Evolutionary conservation across 2,329 filamentous ascomycete species (phyloP).

Genomic region (Fusarium sp.): DNA sequence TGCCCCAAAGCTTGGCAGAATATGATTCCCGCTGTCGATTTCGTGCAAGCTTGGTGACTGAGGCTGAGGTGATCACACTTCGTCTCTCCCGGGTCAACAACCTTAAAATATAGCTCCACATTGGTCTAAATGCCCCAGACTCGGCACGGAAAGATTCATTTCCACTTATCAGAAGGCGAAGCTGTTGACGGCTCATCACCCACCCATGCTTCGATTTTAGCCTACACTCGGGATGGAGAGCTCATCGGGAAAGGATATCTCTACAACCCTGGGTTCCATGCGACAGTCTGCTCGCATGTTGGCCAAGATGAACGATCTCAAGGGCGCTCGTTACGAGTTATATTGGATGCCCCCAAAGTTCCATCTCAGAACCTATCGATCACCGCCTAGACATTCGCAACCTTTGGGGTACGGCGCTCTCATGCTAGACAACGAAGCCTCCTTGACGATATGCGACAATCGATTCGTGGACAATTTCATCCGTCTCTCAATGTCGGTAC

Average conservation of each 20-base stretch:
- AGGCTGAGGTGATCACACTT: slow-evolving; percentile 39
- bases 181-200: slow-evolving; percentile 2
- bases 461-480: slow-evolving; percentile 45
- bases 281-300: slow-evolving; percentile 43
- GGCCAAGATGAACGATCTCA: slow-evolving; percentile 25
- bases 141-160: slow-evolving; percentile 29
- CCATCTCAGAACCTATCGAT: slow-evolving; percentile 5
- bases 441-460: slow-evolving; percentile 10
- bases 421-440: slow-evolving; percentile 18
- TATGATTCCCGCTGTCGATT: slow-evolving; percentile 26
- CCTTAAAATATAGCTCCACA: slow-evolving; percentile 34
- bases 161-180: slow-evolving; percentile 43
- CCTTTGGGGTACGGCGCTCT: slow-evolving; percentile 8
- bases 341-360: slow-evolving; percentile 36
- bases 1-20: slow-evolving; percentile 34
- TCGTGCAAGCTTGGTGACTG: slow-evolving; percentile 30
- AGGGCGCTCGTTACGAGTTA: slow-evolving; percentile 8
- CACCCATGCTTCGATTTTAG: slow-evolving; percentile 11
- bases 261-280: slow-evolving; percentile 44
- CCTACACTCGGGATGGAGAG: slow-evolving; percentile 9
- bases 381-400: slow-evolving; percentile 25
- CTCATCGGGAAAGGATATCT: slow-evolving; percentile 41
- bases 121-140: slow-evolving; percentile 18
- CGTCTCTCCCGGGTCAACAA: slow-evolving; percentile 24
- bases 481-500: slow-evolving; percentile 20